Percentiles rank a stretch among this genome's conserved stretches.
phyloP scores from a whole-genome alignment of 768 basidiomycete genomes.

The Hebeloma cylindrosporum region DNA sequence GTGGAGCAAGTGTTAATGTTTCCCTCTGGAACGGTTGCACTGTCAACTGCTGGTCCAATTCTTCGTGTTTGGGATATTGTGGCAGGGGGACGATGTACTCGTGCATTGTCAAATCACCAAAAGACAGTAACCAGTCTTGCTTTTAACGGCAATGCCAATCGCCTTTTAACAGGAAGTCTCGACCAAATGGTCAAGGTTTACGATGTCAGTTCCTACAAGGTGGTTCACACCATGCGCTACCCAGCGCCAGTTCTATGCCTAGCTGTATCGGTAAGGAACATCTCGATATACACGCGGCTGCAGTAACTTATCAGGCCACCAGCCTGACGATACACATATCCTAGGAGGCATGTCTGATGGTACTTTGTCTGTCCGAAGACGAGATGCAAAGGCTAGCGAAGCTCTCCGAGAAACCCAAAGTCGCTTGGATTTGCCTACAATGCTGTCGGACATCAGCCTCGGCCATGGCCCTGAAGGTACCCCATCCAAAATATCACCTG shows the following conservation, averaged over 20 bases:
- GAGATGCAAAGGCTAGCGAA: slow-evolving; percentile 76
- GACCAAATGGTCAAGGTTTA: slow-evolving; percentile 99
- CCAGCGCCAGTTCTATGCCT: slow-evolving; percentile 89
- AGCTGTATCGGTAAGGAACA: slow-evolving; percentile 76
- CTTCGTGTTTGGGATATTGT: slow-evolving; percentile 94
- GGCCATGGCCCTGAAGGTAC: slow-evolving; percentile 9
- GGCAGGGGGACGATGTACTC: slow-evolving; percentile 83
- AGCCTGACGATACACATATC: slow-evolving; percentile 97
- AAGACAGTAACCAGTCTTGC: slow-evolving; percentile 92
- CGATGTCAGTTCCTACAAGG: slow-evolving; percentile 90
- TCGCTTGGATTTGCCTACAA: slow-evolving; percentile 8
- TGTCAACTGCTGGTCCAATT: slow-evolving; percentile 91
- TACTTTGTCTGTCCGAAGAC: slow-evolving; percentile 92
- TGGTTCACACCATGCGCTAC: slow-evolving; percentile 98
- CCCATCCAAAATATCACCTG: slow-evolving; percentile 46
- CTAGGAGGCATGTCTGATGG: slow-evolving; percentile 98
- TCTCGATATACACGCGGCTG: background rate
- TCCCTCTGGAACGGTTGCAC: slow-evolving; percentile 80
- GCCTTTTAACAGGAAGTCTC: slow-evolving; percentile 85
- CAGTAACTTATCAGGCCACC: slow-evolving; percentile 12
- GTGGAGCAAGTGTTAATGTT: slow-evolving; percentile 94
- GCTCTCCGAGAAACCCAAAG: slow-evolving; percentile 7
- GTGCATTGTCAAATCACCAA: slow-evolving; percentile 95
- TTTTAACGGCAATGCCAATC: slow-evolving; percentile 72
- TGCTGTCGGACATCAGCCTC: slow-evolving; percentile 17